A percentile compares a stretch with the other conserved stretches of the same genome.
Conservation (phyloP, 176 grass and related monocot genomes). For the Carex myosuroides region DNA sequence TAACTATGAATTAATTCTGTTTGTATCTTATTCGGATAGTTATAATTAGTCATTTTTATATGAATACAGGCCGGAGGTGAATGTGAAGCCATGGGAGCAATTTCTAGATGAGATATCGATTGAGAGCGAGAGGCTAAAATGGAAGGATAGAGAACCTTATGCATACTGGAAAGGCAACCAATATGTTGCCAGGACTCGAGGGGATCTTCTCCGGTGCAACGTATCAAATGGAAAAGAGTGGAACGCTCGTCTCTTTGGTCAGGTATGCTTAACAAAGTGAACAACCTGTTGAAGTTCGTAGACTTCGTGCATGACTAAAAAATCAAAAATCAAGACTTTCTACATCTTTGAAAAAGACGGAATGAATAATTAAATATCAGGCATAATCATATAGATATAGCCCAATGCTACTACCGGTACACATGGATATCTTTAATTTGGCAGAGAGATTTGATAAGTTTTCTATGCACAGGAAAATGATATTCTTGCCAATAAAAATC, state of each 20-base stretch:
- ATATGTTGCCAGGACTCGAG: background rate
- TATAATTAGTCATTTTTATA: background rate
- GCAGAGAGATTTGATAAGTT: background rate
- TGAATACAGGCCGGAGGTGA: conserved; percentile 47
- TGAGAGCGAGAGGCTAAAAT: conserved; percentile 24
- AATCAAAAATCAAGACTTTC: background rate
- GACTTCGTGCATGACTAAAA: background rate
- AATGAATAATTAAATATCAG: background rate
- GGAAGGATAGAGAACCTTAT: conserved; percentile 50
- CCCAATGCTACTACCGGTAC: background rate
- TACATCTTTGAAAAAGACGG: background rate
- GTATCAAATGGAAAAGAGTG: background rate
- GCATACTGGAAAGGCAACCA: conserved; percentile 75
- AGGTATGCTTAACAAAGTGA: conserved; percentile 23
- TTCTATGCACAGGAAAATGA: background rate
- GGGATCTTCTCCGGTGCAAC: conserved; percentile 49
- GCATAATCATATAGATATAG: background rate
- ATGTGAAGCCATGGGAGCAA: conserved; percentile 57
- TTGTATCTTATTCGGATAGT: background rate
- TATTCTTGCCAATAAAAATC: background rate
- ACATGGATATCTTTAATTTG: background rate
- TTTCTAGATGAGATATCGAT: conserved; percentile 40
- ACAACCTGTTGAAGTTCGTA: background rate
- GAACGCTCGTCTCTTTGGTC: conserved; percentile 36
- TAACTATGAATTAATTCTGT: background rate